Evolutionary conservation across 768 basidiomycete genomes (phyloP).

Genomic region (Filobasidium floriforme): DNA sequence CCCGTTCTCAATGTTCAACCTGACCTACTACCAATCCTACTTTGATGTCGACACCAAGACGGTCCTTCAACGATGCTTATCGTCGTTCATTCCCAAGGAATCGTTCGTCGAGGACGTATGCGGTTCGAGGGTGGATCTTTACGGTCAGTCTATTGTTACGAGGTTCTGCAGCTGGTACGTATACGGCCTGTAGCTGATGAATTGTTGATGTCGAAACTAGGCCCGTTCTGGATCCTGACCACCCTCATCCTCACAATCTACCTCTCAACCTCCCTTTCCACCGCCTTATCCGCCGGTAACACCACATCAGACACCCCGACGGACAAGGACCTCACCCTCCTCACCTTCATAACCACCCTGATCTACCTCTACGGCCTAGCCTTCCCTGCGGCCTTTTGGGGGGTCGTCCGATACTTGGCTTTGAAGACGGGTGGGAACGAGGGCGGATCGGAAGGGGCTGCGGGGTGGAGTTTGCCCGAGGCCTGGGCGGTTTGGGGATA

Average conservation of each 20-base stretch:
- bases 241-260: conserved; percentile 89
- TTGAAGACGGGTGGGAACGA: conserved; percentile 6
- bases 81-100: conserved; percentile 38
- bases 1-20: conserved; percentile 39
- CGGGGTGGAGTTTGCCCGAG: conserved; percentile 82
- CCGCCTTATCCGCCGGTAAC: conserved; percentile 54
- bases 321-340: conserved; percentile 73
- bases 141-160: conserved; percentile 32
- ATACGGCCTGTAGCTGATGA: background rate
- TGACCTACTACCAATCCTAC: conserved; percentile 43
- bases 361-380: conserved; percentile 75
- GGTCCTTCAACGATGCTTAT: conserved; percentile 32
- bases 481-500: conserved; percentile 49
- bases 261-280: conserved; percentile 83
- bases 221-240: conserved; percentile 95
- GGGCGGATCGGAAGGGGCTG: conserved; percentile 50
- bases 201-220: conserved; percentile 48
- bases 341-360: conserved; percentile 71
- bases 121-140: conserved; percentile 43
- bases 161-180: background rate
- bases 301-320: conserved; percentile 40
- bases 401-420: conserved; percentile 63
- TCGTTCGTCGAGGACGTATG: conserved; percentile 41
- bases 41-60: conserved; percentile 41
- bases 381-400: conserved; percentile 75